Evolutionary conservation across 176 grass and related monocot species (phyloP).

Genomic region (Carex myosuroides): DNA sequence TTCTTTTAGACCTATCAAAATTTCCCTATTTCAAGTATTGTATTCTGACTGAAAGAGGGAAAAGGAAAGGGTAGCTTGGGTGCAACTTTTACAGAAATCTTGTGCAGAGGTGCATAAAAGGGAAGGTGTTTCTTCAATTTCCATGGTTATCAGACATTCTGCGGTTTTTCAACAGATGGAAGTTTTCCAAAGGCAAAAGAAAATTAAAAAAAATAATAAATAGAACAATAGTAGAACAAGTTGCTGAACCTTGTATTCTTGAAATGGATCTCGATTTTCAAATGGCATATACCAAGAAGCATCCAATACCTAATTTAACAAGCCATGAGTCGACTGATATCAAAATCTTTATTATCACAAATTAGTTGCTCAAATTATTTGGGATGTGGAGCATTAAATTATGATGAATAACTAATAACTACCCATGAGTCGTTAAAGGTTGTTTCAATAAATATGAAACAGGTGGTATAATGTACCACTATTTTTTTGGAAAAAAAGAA

Average conservation of each 20-base stretch:
- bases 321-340: not conserved
- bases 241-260: constrained; percentile 71
- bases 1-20: not conserved
- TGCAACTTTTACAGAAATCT: not conserved
- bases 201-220: not conserved
- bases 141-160: not conserved
- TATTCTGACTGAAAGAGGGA: not conserved
- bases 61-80: not conserved
- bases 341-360: not conserved
- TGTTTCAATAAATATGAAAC: not conserved
- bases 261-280: constrained; percentile 61
- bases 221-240: not conserved
- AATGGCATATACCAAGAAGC: constrained; percentile 92
- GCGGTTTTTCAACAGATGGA: not conserved
- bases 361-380: not conserved
- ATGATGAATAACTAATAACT: not conserved
- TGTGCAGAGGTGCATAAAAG: not conserved
- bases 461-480: not conserved
- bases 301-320: constrained; percentile 61
- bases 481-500: not conserved
- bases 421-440: not conserved
- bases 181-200: not conserved
- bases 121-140: not conserved
- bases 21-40: not conserved
- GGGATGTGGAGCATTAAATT: not conserved